Evolutionary conservation across 805 yeast species (phyloP).

Genomic region (Candida sithepensis): DNA sequence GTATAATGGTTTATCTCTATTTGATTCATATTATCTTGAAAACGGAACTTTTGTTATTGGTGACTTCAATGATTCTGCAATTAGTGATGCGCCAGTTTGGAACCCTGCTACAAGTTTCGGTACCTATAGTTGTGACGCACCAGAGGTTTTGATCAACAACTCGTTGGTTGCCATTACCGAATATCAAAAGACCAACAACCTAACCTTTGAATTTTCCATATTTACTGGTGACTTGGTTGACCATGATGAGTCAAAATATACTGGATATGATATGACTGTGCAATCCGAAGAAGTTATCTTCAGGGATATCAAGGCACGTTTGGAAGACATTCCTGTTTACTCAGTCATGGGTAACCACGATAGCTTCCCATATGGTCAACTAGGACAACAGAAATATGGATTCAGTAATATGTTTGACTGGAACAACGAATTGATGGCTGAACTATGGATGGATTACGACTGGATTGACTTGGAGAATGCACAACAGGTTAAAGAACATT

Average conservation of each 20-base stretch:
- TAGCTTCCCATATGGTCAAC: constrained; percentile 67
- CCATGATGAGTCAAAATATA: constrained; percentile 52
- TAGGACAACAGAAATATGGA: constrained; percentile 50
- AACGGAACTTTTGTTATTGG: constrained; percentile 30
- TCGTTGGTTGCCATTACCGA: constrained; percentile 44
- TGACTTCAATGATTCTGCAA: constrained; percentile 21
- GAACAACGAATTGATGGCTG: constrained; percentile 48
- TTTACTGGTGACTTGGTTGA: constrained; percentile 77
- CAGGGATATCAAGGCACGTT: constrained; percentile 45
- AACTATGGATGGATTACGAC: constrained; percentile 42
- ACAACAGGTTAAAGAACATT: constrained; percentile 42
- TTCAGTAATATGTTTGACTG: constrained; percentile 38
- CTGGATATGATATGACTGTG: constrained; percentile 45
- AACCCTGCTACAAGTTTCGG: constrained; percentile 62
- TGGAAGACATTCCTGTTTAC: constrained; percentile 53
- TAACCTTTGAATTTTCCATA: constrained; percentile 53
- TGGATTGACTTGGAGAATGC: constrained; percentile 40
- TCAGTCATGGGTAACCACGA: constrained; percentile 71
- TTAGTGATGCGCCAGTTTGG: constrained; percentile 24
- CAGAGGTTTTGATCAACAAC: constrained; percentile 58
- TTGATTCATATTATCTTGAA: constrained; percentile 28
- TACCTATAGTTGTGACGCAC: constrained; percentile 61
- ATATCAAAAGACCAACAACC: constrained; percentile 27
- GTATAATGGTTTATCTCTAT: constrained; percentile 18
- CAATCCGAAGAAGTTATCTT: constrained; percentile 49